Evolutionary conservation across 352 stramenopile genomes (phyloP).

Genomic region (Phytophthora europaea): DNA sequence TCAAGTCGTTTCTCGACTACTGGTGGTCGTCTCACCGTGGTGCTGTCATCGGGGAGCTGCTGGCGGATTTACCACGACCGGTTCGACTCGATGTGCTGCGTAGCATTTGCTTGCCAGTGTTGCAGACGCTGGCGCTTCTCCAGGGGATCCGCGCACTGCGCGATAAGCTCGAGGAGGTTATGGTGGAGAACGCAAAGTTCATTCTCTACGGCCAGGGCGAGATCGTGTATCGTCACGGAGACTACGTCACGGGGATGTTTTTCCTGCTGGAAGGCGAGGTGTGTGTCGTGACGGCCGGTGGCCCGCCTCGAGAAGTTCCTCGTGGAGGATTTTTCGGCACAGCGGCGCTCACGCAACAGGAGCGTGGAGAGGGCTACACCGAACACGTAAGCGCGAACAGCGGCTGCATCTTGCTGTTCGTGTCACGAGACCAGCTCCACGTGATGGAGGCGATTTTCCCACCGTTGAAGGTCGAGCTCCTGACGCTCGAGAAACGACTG

Average conservation of each 20-base stretch:
- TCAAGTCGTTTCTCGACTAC: constrained; percentile 70
- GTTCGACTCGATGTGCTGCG: constrained; percentile 55
- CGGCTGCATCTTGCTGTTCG: constrained; percentile 59
- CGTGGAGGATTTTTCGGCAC: constrained; percentile 58
- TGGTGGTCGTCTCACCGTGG: constrained; percentile 71
- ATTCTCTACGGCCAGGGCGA: constrained; percentile 67
- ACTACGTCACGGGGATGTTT: constrained; percentile 68
- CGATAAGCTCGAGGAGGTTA: constrained; percentile 44
- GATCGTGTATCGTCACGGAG: constrained; percentile 57
- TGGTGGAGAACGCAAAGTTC: constrained; percentile 56
- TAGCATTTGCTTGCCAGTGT: constrained; percentile 49
- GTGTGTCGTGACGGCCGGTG: constrained; percentile 37
- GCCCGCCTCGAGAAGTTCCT: constrained; percentile 33
- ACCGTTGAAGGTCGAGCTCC: constrained; percentile 53
- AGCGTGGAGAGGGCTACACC: constrained; percentile 53
- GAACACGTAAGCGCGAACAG: constrained; percentile 60
- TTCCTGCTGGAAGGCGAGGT: constrained; percentile 66
- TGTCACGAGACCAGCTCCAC: constrained; percentile 53
- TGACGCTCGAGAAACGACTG: constrained; percentile 52
- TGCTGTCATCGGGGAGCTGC: constrained; percentile 52
- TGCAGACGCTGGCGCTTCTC: constrained; percentile 56
- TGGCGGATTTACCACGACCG: constrained; percentile 51
- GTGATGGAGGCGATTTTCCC: constrained; percentile 62
- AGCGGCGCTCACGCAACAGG: constrained; percentile 49
- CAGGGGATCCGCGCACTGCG: constrained; percentile 41